phyloP scores from a whole-genome alignment of 2,329 filamentous ascomycete species.

The Teratosphaeria gauchensis region DNA sequence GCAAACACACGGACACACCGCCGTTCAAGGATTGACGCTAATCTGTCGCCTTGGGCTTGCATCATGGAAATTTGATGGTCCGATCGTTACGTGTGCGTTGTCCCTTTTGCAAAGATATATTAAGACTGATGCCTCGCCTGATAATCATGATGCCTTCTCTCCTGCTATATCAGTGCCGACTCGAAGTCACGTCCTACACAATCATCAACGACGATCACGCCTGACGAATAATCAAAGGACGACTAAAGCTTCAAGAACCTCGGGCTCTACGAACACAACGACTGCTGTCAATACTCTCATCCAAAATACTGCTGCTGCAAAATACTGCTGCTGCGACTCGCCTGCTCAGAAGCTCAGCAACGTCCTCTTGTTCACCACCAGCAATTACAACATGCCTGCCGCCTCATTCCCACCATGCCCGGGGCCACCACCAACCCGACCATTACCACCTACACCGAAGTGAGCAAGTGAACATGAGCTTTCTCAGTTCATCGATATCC shows the following conservation, averaged over 20 bases:
- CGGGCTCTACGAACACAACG: neutral
- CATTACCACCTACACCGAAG: neutral
- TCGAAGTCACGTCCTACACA: neutral
- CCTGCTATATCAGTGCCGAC: neutral
- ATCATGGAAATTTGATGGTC: constrained; percentile 1
- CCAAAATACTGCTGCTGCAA: neutral
- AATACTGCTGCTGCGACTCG: neutral
- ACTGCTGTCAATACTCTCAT: neutral
- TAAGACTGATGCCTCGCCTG: neutral
- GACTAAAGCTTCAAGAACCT: neutral
- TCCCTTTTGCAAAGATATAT: neutral
- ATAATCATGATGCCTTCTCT: neutral
- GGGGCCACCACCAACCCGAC: neutral
- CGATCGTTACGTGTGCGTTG: neutral
- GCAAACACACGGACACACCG: neutral
- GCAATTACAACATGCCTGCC: neutral
- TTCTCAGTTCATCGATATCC: neutral
- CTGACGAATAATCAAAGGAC: neutral
- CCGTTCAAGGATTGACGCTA: neutral
- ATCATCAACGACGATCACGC: neutral
- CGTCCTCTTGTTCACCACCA: too few relatives aligned
- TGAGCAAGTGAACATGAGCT: neutral
- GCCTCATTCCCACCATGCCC: neutral
- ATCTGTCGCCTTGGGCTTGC: neutral
- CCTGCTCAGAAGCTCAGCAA: neutral